Evolutionary conservation across 371 early-diverging fungal genomes (phyloP).

Genomic region (Coemansia sp.): DNA sequence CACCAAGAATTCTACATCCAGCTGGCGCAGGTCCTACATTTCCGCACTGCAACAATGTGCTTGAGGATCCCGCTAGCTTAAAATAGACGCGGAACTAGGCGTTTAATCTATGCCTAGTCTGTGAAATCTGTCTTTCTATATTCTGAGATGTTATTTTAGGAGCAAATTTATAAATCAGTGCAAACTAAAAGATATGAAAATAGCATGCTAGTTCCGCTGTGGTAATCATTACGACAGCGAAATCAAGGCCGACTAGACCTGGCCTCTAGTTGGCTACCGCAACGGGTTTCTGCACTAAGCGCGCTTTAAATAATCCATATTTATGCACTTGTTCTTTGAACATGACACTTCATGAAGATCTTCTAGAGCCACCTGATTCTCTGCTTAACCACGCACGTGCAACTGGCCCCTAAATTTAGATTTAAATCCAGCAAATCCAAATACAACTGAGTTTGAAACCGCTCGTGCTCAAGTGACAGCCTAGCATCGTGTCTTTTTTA

Average conservation of each 20-base stretch:
- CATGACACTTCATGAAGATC: not conserved
- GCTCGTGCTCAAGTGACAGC: not conserved
- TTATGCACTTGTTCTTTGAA: not conserved
- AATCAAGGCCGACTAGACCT: not conserved
- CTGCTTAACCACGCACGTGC: not conserved
- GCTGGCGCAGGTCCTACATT: conserved; percentile 1
- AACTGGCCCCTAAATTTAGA: not conserved
- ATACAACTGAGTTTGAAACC: not conserved
- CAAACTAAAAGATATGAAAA: not conserved
- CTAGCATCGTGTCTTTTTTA: not conserved
- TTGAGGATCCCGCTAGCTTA: not conserved
- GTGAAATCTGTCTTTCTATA: not conserved
- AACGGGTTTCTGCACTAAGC: not conserved
- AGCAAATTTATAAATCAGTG: not conserved
- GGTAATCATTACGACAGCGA: too few relatives aligned
- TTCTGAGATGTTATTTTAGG: not conserved
- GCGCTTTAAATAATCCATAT: not conserved
- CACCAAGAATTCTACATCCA: not conserved
- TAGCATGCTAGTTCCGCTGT: not conserved
- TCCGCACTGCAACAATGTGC: not conserved
- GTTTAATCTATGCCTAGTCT: not conserved
- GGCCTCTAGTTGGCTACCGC: not conserved
- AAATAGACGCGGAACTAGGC: not conserved
- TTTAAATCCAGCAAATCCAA: not conserved
- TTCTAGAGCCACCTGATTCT: not conserved